phyloP scores from a whole-genome alignment of 805 yeast genomes.

The Wickerhamiella sorbophila region DNA sequence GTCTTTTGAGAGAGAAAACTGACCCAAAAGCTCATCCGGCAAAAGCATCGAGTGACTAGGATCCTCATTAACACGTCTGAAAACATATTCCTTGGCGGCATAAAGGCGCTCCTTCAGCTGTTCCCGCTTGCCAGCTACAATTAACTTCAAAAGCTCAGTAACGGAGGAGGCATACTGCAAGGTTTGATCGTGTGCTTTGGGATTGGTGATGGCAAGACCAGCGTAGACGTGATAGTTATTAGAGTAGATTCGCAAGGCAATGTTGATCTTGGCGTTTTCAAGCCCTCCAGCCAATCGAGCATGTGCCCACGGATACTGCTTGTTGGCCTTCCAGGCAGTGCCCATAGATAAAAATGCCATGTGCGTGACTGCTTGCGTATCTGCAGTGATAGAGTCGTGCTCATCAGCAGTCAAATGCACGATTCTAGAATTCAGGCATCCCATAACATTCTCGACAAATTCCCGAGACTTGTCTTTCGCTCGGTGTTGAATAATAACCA shows the following conservation, averaged over 20 bases:
- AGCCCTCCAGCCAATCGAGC: constrained; percentile 83
- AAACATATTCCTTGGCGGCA: constrained; percentile 61
- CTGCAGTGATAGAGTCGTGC: constrained; percentile 93
- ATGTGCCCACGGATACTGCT: constrained; percentile 81
- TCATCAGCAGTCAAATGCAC: constrained; percentile 72
- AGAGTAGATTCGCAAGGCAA: constrained; percentile 76
- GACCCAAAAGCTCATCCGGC: constrained; percentile 69
- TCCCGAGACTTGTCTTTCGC: constrained; percentile 40
- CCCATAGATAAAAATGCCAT: constrained; percentile 98
- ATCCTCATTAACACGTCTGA: constrained; percentile 40
- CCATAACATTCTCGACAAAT: constrained; percentile 48
- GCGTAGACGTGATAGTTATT: constrained; percentile 98
- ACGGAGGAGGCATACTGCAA: constrained; percentile 77
- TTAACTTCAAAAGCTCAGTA: constrained; percentile 67
- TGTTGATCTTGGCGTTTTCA: constrained; percentile 91
- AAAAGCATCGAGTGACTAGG: constrained; percentile 44
- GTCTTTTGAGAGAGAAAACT: constrained; percentile 58
- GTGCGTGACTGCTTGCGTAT: constrained; percentile 96
- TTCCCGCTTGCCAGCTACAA: constrained; percentile 53
- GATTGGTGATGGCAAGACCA: constrained; percentile 90
- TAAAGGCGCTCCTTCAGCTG: constrained; percentile 45
- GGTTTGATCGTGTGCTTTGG: constrained; percentile 84
- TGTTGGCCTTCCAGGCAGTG: constrained; percentile 73
- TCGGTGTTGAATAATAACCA: constrained; percentile 70
- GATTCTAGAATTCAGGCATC: constrained; percentile 62